These are phyloP conservation scores for Amanita thiersii DNA, from an alignment of 768 basidiomycete species.

Conservation along the genomic window DNA sequence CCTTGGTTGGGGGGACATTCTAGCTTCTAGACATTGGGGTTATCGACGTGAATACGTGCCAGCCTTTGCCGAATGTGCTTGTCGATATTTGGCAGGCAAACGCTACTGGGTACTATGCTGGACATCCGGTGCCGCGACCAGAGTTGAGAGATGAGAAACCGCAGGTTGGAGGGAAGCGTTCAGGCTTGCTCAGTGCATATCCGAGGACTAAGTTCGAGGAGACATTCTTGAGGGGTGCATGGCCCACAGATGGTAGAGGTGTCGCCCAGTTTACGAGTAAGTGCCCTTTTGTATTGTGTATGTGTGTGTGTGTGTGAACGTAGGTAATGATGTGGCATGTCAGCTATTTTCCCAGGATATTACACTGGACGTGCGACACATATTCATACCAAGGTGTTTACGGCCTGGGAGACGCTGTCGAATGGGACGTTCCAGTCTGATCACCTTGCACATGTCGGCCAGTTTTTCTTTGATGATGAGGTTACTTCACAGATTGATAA, in stretches of 20 bases:
- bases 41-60: slow-evolving; percentile 49
- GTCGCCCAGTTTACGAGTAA: slow-evolving; percentile 46
- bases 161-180: slow-evolving; percentile 35
- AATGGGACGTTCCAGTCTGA: slow-evolving; percentile 39
- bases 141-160: slow-evolving; percentile 36
- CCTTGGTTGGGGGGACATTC: no score
- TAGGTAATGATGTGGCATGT: background rate
- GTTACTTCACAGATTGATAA: slow-evolving; percentile 41
- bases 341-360: slow-evolving; percentile 49
- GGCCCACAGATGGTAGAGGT: slow-evolving; percentile 44
- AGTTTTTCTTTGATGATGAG: slow-evolving; percentile 52
- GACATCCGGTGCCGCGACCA: slow-evolving; percentile 38
- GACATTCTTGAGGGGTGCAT: slow-evolving; percentile 44
- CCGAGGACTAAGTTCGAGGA: slow-evolving; percentile 35
- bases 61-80: slow-evolving; percentile 46
- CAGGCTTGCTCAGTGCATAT: slow-evolving; percentile 33
- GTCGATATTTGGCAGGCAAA: slow-evolving; percentile 56
- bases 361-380: slow-evolving; percentile 51
- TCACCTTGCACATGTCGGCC: slow-evolving; percentile 38
- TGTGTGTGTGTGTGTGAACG: no score
- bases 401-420: slow-evolving; percentile 33
- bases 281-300: slow-evolving; percentile 15
- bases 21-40: slow-evolving; percentile 49
- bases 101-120: slow-evolving; percentile 47
- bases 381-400: slow-evolving; percentile 47